Conservation (phyloP, 805 yeast species). For the Starmerella tilneyi region DNA sequence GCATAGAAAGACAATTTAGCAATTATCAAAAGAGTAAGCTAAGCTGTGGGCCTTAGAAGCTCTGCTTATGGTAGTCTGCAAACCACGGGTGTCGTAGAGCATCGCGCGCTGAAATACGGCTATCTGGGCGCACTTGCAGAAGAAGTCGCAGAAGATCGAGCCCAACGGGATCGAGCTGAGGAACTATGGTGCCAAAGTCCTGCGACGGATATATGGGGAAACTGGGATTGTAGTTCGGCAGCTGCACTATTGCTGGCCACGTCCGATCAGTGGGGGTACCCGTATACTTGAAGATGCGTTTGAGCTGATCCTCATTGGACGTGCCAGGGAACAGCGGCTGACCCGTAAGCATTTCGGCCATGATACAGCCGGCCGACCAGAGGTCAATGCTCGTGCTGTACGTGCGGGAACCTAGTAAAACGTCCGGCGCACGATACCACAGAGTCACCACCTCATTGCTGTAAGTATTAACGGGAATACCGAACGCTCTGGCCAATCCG, state of each 20-base stretch:
- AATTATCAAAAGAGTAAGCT: background rate
- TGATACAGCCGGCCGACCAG: conserved; percentile 97
- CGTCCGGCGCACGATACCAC: conserved; percentile 98
- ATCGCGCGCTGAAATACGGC: conserved; percentile 42
- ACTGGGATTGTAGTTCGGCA: conserved; percentile 72
- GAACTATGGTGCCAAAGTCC: conserved; percentile 60
- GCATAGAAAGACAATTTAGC: background rate
- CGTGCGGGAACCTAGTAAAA: conserved; percentile 83
- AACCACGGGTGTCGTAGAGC: conserved; percentile 67
- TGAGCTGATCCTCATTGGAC: conserved; percentile 88
- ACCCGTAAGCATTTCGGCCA: conserved; percentile 98
- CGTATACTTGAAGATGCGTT: conserved; percentile 82
- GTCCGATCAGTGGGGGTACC: conserved; percentile 94
- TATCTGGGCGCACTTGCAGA: conserved; percentile 45
- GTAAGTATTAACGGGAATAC: conserved; percentile 94
- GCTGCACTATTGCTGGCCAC: conserved; percentile 89
- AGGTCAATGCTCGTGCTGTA: conserved; percentile 95
- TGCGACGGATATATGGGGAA: conserved; percentile 84
- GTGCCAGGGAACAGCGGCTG: conserved; percentile 94
- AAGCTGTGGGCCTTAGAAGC: too few species aligned
- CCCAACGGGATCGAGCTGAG: conserved; percentile 60
- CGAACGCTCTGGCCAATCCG: conserved; percentile 94
- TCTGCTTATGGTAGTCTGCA: conserved; percentile 40
- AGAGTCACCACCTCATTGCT: conserved; percentile 95
- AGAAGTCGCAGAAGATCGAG: conserved; percentile 52